Evolutionary conservation across 305 asterid genomes (phyloP), one percentile per base, ranked within the genome.

Genomic region (Ajuga reptans): DNA sequence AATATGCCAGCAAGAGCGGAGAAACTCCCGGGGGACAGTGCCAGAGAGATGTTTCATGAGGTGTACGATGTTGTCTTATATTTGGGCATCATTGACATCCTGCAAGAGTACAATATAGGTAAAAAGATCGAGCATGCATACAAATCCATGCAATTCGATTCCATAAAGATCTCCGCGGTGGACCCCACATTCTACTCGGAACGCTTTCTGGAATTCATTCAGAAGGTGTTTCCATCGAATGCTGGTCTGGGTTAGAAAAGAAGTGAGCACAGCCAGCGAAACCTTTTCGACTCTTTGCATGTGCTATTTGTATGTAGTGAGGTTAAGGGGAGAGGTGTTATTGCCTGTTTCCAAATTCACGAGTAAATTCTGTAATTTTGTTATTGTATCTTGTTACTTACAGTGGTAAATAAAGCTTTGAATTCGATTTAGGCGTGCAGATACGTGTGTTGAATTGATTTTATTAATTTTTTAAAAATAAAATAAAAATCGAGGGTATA

Each of bases 1-100:
- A 93, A 89, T 75, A 86, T 93, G 99, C 99, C 99, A 16, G 96
- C 99, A 29, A 89, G 98, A 80, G 97, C 97, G 0, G 98, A 93
- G 81, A 87, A 52, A 39, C 77, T 85, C 41, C 88, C 87, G 0
- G 81, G 79, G 14, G 82, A 83, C 33, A 83, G 73, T 17, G 75
- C 64, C 27, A 61, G 69, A 0, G 87, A 72, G 64, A 63, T 86
- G 66, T 89, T 91, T 74, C 96, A 80, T 6, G 96, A 91, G 80
- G 97, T 81, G 64, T 91, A 94, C 14, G 98, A 94, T 29, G 97
- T 91, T 1, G 96, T 94, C 41, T 66, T 93, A 47, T 93, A 93
- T 76, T 81, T 93, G 57, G 97, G 98, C 34, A 86, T 92, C 41
- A 89, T 94, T 27, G 98, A 94, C 82, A 94, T 94, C 77, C 77